A percentile compares a stretch with the other conserved stretches of the same genome.
Conservation (phyloP, 768 basidiomycete genomes). For the Pulveroboletus sp. region DNA sequence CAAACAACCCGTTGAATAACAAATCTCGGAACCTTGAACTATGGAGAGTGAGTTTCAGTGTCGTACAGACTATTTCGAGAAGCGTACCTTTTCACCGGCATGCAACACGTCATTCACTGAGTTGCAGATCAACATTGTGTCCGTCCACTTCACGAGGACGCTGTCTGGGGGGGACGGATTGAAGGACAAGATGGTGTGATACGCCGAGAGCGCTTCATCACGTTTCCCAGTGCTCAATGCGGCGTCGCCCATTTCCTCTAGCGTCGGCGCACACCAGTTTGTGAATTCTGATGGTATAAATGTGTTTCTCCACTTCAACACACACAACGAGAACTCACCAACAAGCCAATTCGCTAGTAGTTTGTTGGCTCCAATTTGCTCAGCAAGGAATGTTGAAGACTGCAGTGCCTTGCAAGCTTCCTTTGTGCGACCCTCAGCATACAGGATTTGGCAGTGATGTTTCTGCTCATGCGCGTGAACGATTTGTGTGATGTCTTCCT, state of each 20-base stretch:
- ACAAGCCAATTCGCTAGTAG: neutral
- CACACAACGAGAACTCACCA: neutral
- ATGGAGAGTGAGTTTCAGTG: neutral
- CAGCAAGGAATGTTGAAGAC: too few relatives aligned
- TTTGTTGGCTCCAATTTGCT: neutral
- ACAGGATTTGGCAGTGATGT: neutral
- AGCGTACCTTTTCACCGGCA: neutral
- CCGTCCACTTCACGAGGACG: neutral
- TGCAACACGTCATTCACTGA: neutral
- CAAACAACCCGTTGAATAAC: neutral
- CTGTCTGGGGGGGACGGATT: neutral
- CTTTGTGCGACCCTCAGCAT: neutral
- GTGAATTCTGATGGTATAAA: neutral
- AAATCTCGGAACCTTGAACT: constrained; percentile 5
- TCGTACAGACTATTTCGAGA: neutral
- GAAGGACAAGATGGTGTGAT: neutral
- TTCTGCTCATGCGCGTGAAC: neutral
- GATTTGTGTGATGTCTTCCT: too few relatives aligned
- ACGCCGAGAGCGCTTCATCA: neutral
- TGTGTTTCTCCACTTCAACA: neutral
- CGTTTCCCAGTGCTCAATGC: neutral
- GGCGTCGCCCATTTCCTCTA: neutral
- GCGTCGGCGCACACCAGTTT: neutral
- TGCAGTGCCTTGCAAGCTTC: neutral
- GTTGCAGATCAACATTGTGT: neutral